Base-by-base conservation (phyloP, 2,329 filamentous ascomycete genomes). In the Phialophora macrospora region DNA sequence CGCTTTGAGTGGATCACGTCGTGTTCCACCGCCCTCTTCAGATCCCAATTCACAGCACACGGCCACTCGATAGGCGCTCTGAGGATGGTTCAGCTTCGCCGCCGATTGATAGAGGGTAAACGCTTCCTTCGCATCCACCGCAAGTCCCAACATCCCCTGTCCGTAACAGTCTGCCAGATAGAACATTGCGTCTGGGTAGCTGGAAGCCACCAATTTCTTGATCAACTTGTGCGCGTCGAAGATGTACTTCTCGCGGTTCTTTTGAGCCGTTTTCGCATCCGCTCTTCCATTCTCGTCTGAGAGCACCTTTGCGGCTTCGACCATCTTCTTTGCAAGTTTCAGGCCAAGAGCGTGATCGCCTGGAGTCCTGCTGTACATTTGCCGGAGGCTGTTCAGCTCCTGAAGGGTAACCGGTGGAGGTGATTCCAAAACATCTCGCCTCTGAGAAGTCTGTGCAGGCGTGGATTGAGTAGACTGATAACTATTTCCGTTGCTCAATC, bases 11-110 rank as follows among this genome's bases (percentile, higher is more conserved):
- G 92, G 92, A 74, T 99, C 95, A 72, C 90, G 91, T 65, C 92
- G 88, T 0, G 95, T 98, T 26, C 95, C 95, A 60, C 95, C 95
- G 32, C 93, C 94, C 73, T 96, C 93, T 75, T 98, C 94, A 63
- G 93, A 88, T 3, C 95, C 95, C 73, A 99, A 92, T 77, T 99
- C 95, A 75, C 95, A 98, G 80, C 95, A 99, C 0, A 99, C 94
- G 0, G 95, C 95, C 28, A 95, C 96, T 62, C 95, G 87, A 77
- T 98, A 99, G 0, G 95, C 95, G 30, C 92, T 91, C 61, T 90
- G 89, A 1, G 91, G 85, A 76, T 99, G 93, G 0, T 92, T 92
- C 12, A 89, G 80, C 80, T 98, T 99, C 0, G 95, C 95, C 1
- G 94, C 93, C 9, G 92, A 93, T 77, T 97, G 93, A 73, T 99